Evolutionary conservation across 163 green algal species (phyloP), one percentile per base, ranked within the genome.

Genomic region (Volvox carteri): DNA sequence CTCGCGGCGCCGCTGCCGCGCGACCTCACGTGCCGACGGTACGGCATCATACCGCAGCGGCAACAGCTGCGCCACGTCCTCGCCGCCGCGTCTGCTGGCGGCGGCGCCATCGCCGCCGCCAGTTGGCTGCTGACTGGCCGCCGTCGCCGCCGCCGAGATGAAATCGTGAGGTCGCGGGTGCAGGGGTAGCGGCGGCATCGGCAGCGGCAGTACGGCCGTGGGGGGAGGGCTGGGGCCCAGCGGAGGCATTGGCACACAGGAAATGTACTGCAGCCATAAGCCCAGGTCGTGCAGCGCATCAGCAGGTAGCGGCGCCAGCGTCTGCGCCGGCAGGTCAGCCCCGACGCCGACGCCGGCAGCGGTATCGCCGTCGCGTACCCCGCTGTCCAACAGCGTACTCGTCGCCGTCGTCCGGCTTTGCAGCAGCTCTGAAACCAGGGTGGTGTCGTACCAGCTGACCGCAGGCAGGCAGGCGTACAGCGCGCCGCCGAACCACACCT

Each of bases 261-360:
- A 44, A 1, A 30, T 50, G 81, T 81, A 80, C 81, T 88, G 81
- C 81, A 88, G 46, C 81, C 81, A 88, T 12, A 88, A 54, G 35
- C 67, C 81, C 33, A 88, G 67, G 48, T 88, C 81, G 67, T 73
- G 72, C 81, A 88, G 23, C 30, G 80, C 46, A 23, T 88, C 81
- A 5, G 35, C 25, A 0, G 81, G 46, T 46, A 73, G 19, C 8
- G n/a, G 28, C 52, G 41, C 44, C 39, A 21, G 19, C 70, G 42
- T 21, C 62, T 1, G 52, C 35, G 35, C 21, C 2, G 6, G 2
- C 7, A 65, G 19, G 54, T 65, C 54, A 8, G 48, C 7, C 0
- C 12, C 50, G 30, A 16, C 44, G 74, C 1, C 48, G 62, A n/a
- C 46, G n/a, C n/a, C 74, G 25, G n/a, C 44, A 2, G 11, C 62